Conservation (phyloP, 208 protist species). For the Wallacemonas sp. region DNA sequence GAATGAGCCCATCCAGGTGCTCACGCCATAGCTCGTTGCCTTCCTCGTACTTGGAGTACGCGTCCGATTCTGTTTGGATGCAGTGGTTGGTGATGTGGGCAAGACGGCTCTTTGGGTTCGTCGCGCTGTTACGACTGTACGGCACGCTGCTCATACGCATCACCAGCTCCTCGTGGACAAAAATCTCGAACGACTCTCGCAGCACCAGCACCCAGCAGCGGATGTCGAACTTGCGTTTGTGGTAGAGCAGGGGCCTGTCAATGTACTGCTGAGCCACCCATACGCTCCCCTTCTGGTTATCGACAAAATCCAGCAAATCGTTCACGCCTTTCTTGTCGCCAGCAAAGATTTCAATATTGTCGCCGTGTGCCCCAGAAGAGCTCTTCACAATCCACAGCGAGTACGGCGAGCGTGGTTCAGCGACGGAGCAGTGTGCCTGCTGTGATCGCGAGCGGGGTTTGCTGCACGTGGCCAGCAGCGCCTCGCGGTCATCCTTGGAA, state of each 20-base stretch:
- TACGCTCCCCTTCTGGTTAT: conserved; percentile 30
- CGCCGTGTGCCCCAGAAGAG: conserved; percentile 72
- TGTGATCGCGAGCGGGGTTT: neutral
- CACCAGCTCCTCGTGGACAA: conserved; percentile 72
- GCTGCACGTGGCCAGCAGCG: conserved; percentile 34
- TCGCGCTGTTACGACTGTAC: conserved; percentile 35
- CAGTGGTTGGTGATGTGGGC: conserved; percentile 80
- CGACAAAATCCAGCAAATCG: conserved; percentile 52
- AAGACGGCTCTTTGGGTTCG: conserved; percentile 28
- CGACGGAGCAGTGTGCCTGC: neutral
- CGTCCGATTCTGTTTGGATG: conserved; percentile 32
- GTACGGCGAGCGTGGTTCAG: neutral
- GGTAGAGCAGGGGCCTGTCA: conserved; percentile 56
- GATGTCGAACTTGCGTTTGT: conserved; percentile 71
- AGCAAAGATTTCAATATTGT: conserved; percentile 75
- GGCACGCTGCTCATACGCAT: conserved; percentile 69
- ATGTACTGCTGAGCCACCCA: conserved; percentile 73
- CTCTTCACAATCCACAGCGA: conserved; percentile 81
- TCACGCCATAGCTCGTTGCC: conserved; percentile 80
- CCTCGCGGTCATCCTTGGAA: conserved; percentile 46
- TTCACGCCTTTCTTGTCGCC: conserved; percentile 43
- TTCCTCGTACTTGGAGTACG: conserved; percentile 45
- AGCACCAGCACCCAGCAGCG: conserved; percentile 50
- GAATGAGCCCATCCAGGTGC: conserved; percentile 77
- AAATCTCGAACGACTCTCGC: conserved; percentile 43